Evolutionary conservation across 306 rosid genomes (phyloP).

Genomic region (Cucurbita moschata): DNA sequence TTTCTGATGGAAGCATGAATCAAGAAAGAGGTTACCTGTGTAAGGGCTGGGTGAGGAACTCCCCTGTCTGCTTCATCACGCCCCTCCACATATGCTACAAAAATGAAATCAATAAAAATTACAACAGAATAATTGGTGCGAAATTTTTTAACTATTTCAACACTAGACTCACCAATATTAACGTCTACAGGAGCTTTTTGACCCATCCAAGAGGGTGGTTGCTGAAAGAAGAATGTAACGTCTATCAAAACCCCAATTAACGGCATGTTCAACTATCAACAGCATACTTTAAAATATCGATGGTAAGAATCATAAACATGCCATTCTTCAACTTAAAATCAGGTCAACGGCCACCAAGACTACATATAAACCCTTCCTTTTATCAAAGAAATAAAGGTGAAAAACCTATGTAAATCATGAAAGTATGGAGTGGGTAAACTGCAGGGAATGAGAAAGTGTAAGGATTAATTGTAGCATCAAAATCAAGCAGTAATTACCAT

Average conservation of each 20-base stretch:
- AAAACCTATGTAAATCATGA: background rate
- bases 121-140: conserved; percentile 18
- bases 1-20: background rate
- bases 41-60: conserved; percentile 49
- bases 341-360: background rate
- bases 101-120: conserved; percentile 17
- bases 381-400: background rate
- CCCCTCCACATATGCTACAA: conserved; percentile 92
- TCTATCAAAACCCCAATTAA: background rate
- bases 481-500: conserved; percentile 32
- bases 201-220: conserved; percentile 88
- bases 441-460: conserved; percentile 1
- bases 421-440: background rate
- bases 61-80: conserved; percentile 88
- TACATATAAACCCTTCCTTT: background rate
- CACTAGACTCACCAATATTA: conserved; percentile 69
- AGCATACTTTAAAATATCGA: background rate
- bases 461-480: background rate
- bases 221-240: conserved; percentile 37
- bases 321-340: background rate
- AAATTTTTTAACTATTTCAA: background rate
- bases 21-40: conserved; percentile 44
- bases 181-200: conserved; percentile 88
- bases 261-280: background rate
- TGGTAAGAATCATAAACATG: background rate